Base-by-base conservation (phyloP, 208 protist species). In the Porcisia hertigi region DNA sequence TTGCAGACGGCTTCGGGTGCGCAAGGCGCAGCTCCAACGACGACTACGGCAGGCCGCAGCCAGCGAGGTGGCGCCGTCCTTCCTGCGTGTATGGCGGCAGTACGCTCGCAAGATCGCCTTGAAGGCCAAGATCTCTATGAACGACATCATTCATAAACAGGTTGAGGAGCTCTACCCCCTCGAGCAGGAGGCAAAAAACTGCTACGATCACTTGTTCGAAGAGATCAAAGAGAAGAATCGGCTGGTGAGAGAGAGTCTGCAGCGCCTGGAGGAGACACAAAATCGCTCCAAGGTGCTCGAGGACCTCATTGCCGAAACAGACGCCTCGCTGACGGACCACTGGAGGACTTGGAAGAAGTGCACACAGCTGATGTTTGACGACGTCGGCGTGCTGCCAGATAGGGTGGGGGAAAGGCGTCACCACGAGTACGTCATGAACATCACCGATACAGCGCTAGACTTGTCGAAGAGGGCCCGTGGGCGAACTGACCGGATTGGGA, bases 211-310 rank as follows among this genome's bases (percentile, higher is more conserved):
- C 70, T 69, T 92, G 16, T 85, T 74, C 72, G 88, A 91, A 65
- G 91, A 94, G 73, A 82, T 97, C 63, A 57, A 77, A 30, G 88
- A 96, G 53, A 94, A 95, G 78, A 89, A 82, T 79, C 82, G 86
- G 1, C 80, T 90, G 14, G 76, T 94, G 8, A 81, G 86, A 63
- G 76, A 75, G 53, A 84, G 69, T 65, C 87, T 79, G 39, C 63
- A 83, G 52, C 85, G 86, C 16, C 79, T 77, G 57, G 75, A 86
- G 49, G 82, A 94, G 73, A 82, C 82, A n/a, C 77, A 84, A 65
- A 60, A 49, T 34, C 86, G 87, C 34, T 70, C 89, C 53, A 81
- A 78, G 18, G 69, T 60, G 34, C 77, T 97, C 18, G 69, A 94
- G 74, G 69, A 75, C 58, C 87, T 97, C 30, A 82, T 88, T 25